Conservation (phyloP, 2,329 filamentous ascomycete genomes). For the Dactylonectria macrodidyma region DNA sequence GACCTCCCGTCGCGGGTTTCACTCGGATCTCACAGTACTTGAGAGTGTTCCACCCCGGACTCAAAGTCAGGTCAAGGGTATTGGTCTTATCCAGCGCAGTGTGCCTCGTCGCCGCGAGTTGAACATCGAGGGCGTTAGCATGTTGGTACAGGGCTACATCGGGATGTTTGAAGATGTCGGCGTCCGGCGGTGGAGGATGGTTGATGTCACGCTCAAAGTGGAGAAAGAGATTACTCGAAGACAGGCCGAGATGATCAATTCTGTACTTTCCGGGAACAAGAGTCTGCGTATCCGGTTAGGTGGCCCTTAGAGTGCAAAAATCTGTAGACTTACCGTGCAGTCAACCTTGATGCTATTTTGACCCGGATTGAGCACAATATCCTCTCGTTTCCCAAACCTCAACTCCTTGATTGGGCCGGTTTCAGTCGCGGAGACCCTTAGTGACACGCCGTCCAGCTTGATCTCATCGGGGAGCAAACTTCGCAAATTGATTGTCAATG, state of each 20-base stretch:
- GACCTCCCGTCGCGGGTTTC: conserved; percentile 75
- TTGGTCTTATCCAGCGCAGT: conserved; percentile 87
- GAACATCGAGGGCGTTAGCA: conserved; percentile 76
- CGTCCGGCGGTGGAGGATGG: conserved; percentile 61
- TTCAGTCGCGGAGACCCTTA: conserved; percentile 73
- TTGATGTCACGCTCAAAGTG: conserved; percentile 74
- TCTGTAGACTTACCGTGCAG: conserved; percentile 52
- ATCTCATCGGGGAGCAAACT: conserved; percentile 82
- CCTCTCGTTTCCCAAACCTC: conserved; percentile 48
- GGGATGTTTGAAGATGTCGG: conserved; percentile 70
- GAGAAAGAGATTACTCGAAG: conserved; percentile 74
- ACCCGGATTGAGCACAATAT: conserved; percentile 62
- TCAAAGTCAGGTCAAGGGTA: conserved; percentile 80
- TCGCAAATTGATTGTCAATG: conserved; percentile 75
- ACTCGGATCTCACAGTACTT: conserved; percentile 72
- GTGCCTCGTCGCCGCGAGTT: conserved; percentile 75
- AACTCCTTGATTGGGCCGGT: conserved; percentile 74
- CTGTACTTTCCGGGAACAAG: conserved; percentile 81
- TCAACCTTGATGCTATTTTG: conserved; percentile 57
- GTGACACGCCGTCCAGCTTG: conserved; percentile 73
- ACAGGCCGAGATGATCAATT: conserved; percentile 79
- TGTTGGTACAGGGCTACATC: conserved; percentile 83
- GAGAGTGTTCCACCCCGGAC: conserved; percentile 81
- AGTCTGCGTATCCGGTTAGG: conserved; percentile 61
- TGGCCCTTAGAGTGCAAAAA: accelerated